Evolutionary conservation across 106 monocot species (phyloP), one percentile per base, ranked within the genome.

Genomic region (Dioscorea dumetorum): DNA sequence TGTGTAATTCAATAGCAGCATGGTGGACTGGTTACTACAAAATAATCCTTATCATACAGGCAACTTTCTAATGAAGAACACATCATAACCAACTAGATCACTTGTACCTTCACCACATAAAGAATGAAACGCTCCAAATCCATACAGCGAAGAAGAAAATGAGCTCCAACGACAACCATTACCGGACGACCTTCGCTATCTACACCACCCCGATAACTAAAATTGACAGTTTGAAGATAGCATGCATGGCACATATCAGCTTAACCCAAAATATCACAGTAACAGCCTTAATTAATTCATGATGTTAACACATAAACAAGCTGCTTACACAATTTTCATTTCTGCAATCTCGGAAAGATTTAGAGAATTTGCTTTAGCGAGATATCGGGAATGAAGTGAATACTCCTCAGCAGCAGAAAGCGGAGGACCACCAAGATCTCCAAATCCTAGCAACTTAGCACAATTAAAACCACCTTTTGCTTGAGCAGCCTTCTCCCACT

Each of bases 311-410:
- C 41, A 41, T 0, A 41, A 6, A 41, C 10, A 32, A 79, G 5
- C 63, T 59, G 69, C 91, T 84, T 82, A 95, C 95, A 91, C 74
- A 76, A 95, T 93, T 78, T 99, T 99, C 99, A 99, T 99, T 79
- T 99, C 99, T 70, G 90, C 89, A 73, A 99, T 90, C 64, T 99
- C 99, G 24, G 99, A 87, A 50, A 93, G 90, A 87, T 83, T 93
- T 12, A 99, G 74, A 64, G 99, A 99, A 78, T 93, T 99, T 22
- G 99, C 99, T 77, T 93, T 99, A 56, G 99, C 78, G 70, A 93
- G 83, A 73, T 99, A 93, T 93, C 99, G 81, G 58, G 99, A 75
- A 83, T 99, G 99, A 77, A 99, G 99, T 61, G 93, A 93, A 74
- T 90, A 99, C 60, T 99, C 99, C 75, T 99, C 90, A 52, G 99